Conservation (phyloP, 352 stramenopile species). For the Phytophthora ohioensis region DNA sequence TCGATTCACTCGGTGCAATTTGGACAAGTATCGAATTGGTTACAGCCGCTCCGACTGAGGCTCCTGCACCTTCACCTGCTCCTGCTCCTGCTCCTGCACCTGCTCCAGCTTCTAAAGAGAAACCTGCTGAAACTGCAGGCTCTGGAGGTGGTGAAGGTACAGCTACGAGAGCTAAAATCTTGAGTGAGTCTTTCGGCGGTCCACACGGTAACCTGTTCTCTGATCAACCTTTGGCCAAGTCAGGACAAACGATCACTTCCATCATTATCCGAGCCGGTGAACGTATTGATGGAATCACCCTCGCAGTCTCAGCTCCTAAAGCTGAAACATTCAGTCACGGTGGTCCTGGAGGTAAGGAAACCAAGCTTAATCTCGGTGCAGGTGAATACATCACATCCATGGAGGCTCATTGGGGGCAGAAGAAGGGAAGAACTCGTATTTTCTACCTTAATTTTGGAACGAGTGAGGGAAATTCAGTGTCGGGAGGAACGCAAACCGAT, state of each 20-base stretch:
- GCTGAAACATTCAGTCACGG: constrained; percentile 21
- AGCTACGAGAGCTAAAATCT: constrained; percentile 8
- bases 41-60: constrained; percentile 6
- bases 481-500: constrained; percentile 20
- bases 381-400: constrained; percentile 11
- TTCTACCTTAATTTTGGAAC: constrained; percentile 29
- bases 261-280: constrained; percentile 18
- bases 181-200: constrained; percentile 21
- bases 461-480: constrained; percentile 23
- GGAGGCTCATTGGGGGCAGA: constrained; percentile 28
- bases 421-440: constrained; percentile 15
- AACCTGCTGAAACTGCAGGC: constrained; percentile 1
- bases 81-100: background rate
- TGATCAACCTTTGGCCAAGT: constrained; percentile 13
- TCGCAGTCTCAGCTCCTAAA: constrained; percentile 10
- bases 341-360: constrained; percentile 19
- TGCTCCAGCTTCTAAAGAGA: constrained; percentile 6
- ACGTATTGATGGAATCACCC: constrained; percentile 17
- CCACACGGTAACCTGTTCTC: constrained; percentile 24
- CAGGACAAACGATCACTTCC: constrained; percentile 13
- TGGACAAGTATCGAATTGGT: constrained; percentile 17
- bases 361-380: constrained; percentile 14
- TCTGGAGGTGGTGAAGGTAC: constrained; percentile 2
- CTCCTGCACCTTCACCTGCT: background rate
- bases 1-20: constrained; percentile 8